Evolutionary conservation across 2,329 filamentous ascomycete genomes (phyloP), one percentile per base, ranked within the genome.

Genomic region (Didymella exigua): DNA sequence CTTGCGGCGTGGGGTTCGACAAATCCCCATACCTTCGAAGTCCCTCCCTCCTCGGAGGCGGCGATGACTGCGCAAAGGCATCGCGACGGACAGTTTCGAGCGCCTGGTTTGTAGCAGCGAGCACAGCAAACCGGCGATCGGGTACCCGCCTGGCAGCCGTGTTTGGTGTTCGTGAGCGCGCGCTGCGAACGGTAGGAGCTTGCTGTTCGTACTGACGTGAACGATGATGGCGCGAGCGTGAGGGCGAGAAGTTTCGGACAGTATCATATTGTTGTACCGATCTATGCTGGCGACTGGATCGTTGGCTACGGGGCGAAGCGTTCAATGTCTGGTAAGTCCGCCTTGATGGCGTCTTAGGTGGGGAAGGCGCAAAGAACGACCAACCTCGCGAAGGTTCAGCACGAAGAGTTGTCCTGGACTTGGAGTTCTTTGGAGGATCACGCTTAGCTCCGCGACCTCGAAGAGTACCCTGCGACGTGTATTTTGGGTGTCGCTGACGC

Each of bases 51-150:
- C 67, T 58, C 14, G 69, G 70, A 13, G 71, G 72, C 26, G 72
- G 71, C 10, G 72, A 72, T 0, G 72, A 61, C 24, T 71, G 68
- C 16, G 69, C 59, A 61, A 75, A 74, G 0, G 72, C 72, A 55
- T 75, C 72, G 8, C 69, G 68, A 2, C 72, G 61, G 2, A 75
- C 60, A 16, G 71, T 64, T 38, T 75, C 72, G 4, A 74, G 66
- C 7, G 72, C 72, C 33, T 69, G 67, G 36, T 74, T 74, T 4
- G 72, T 75, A 5, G 72, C 72, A 36, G 72, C 72, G 14, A 73
- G 66, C 1, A 75, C 72, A 24, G 72, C 72, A 37, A 75, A 75
- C n/a, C 72, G 68, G 9, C 71, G 58, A 36, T 75, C 72, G n/a
- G 72, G 72, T 8, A 67, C 60, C 37, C 72, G 71, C 24, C 64